Evolutionary conservation across 78 protist species (phyloP), one percentile per base, ranked within the genome.

Genomic region (Dictyostelium capitatum): DNA sequence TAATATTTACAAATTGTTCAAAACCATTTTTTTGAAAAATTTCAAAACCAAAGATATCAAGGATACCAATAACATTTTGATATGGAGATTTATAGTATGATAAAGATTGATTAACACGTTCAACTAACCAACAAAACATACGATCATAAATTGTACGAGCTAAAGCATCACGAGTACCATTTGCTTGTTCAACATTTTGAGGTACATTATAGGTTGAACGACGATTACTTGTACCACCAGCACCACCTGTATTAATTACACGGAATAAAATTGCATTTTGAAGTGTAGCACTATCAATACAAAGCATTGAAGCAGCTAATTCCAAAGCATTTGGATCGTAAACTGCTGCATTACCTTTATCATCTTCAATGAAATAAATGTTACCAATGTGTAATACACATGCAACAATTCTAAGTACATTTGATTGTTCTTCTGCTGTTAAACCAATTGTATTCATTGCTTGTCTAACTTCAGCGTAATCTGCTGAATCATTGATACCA

Each of bases 21-120:
- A 97, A 97, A 23, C 97, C 94, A 80, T 98, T 98, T 48, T 81
- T 23, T 84, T 89, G 79, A 23, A 89, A 97, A 19, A 98, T 97
- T 73, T 98, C 98, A 70, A 98, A 98, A 50, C 99, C 99, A 70
- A 95, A 98, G 62, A 98, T 98, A 83, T 98, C 99, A 25, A 98
- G 79, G 15, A 98, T 95, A 83, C 97, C 97, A 46, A 97, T 78
- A 20, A 79, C 79, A 7, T 90, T 54, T 37, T 54, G 47, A 92
- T 11, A 83, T 25, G 90, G 95, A 30, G 89, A 51, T 75, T 96
- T 77, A 56, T 85, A 83, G 80, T 89, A 79, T 30, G 57, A 51
- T 8, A 95, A 83, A 43, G 96, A 74, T 19, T 37, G 53, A 82
- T 97, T 97, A 82, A 95, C 91, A 25, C 96, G 65, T 75, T 78